Conservation (phyloP, 208 protist genomes). For the Herpetomonas samuelpessoai region DNA sequence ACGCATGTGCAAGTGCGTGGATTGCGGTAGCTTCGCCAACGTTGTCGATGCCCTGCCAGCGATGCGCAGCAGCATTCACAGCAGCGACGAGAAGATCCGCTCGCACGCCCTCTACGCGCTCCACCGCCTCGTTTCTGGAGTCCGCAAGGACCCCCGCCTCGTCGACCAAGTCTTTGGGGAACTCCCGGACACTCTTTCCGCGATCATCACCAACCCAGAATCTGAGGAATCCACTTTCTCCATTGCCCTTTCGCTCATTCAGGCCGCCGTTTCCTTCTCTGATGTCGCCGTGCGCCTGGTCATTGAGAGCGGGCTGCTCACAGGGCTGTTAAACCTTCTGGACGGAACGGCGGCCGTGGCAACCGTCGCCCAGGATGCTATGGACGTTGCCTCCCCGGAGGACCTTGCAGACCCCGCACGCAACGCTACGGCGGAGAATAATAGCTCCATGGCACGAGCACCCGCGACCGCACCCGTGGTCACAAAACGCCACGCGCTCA, state of each 20-base stretch:
- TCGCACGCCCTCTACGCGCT: slow-evolving; percentile 61
- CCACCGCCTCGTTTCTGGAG: slow-evolving; percentile 46
- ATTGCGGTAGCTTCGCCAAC: slow-evolving; percentile 37
- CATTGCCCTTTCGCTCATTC: slow-evolving; percentile 38
- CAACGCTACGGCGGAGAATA: not conserved
- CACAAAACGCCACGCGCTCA: slow-evolving; percentile 14
- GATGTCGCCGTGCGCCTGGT: slow-evolving; percentile 29
- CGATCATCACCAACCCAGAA: slow-evolving; percentile 25
- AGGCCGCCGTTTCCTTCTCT: slow-evolving; percentile 38
- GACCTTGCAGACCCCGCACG: not conserved
- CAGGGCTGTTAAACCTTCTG: slow-evolving; percentile 23
- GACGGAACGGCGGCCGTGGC: slow-evolving; percentile 1
- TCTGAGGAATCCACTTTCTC: slow-evolving; percentile 51
- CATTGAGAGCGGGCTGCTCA: slow-evolving; percentile 43
- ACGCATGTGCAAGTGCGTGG: slow-evolving; percentile 64
- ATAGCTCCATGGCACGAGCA: not conserved
- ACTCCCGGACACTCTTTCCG: slow-evolving; percentile 28
- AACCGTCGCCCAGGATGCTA: not conserved
- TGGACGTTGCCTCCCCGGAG: not conserved
- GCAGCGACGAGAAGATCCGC: slow-evolving; percentile 69
- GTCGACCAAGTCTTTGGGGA: slow-evolving; percentile 64
- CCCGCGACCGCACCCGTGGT: not conserved
- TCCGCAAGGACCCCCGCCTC: slow-evolving; percentile 28
- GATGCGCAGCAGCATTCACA: slow-evolving; percentile 62
- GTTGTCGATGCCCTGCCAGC: slow-evolving; percentile 60